Evolutionary conservation across 2,329 filamentous ascomycete genomes (phyloP), one percentile per base, ranked within the genome.

Genomic region (Cladobotryum protrusum): DNA sequence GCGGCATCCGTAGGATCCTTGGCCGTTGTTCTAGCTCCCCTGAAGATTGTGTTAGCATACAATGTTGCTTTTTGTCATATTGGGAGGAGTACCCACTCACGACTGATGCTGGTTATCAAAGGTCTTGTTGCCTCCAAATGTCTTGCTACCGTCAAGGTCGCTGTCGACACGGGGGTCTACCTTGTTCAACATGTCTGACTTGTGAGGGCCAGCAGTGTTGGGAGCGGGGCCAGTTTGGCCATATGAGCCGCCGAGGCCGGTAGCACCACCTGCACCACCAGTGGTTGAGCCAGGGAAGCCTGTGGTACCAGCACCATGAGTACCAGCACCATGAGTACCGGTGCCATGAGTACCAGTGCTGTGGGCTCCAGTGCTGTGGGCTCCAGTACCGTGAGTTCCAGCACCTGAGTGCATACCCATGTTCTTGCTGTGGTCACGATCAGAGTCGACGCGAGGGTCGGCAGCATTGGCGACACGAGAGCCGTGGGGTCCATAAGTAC

Each of bases 1-100:
- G 78, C 67, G 1, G 79, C 78, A 54, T 82, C 78, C 15, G 70
- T 75, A 4, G 77, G 77, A 43, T 81, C 77, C 53, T 66, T 67
- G 24, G 44, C 44, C 33, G 40, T 43, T 6, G 44, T 47, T 39
- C 44, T 47, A 15, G 18, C 24, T 9, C 43, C 39, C 35, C 48
- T 47, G 37, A 5, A 19, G 9, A 11, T 45, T 59, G 34, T 14
- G 13, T 54, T 40, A 47, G 41, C 39, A 41, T 9, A 33, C 24
- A n/a, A 18, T 11, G 24, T 34, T 32, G 17, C n/a, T 12, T 32
- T 12, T 45, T 15, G 15, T 18, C 32, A 37, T 33, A 35, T 41
- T n/a, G 37, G 36, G 42, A 19, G 9, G 34, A 12, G 12, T 40
- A 49, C 53, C 40, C 42, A 62, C 65, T 68, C 67, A 72, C 62